Conservation (phyloP, 176 grass and related monocot genomes). For the Chloris gayana region DNA sequence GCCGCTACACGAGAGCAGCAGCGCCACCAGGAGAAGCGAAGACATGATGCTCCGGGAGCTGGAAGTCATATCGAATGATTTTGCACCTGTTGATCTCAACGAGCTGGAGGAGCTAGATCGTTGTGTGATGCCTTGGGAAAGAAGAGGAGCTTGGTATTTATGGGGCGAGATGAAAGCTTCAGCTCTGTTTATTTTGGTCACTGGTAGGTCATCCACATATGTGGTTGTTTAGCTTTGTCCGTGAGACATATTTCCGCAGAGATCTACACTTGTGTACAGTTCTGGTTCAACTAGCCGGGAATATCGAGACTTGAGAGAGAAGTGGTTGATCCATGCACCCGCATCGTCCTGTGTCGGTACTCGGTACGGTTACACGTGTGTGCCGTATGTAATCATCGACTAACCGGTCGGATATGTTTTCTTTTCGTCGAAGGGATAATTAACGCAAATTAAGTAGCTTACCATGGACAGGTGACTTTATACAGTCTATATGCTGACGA, state of each 20-base stretch:
- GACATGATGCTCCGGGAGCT: neutral
- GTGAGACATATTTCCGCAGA: neutral
- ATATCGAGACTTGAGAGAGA: neutral
- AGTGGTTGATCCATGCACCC: neutral
- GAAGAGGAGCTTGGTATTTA: constrained; percentile 5
- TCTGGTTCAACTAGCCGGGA: constrained; percentile 14
- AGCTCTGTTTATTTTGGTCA: neutral
- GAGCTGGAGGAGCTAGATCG: neutral
- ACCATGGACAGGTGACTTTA: neutral
- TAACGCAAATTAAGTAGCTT: neutral
- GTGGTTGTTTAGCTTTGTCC: neutral
- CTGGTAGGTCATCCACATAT: constrained; percentile 12
- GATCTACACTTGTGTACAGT: neutral
- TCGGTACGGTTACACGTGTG: neutral
- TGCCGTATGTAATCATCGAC: neutral
- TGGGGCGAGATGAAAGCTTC: neutral
- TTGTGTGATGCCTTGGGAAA: neutral
- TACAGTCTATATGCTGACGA: neutral
- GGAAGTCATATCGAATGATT: neutral
- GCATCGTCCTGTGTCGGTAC: neutral
- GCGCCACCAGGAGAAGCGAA: neutral
- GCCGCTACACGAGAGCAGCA: constrained; percentile 30
- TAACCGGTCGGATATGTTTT: neutral
- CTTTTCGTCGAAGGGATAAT: neutral
- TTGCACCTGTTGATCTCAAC: neutral